A percentile compares a stretch with the other conserved stretches of the same genome.
Conservation (phyloP, 139 green algal genomes). For the Axilococcus clingmanii region DNA sequence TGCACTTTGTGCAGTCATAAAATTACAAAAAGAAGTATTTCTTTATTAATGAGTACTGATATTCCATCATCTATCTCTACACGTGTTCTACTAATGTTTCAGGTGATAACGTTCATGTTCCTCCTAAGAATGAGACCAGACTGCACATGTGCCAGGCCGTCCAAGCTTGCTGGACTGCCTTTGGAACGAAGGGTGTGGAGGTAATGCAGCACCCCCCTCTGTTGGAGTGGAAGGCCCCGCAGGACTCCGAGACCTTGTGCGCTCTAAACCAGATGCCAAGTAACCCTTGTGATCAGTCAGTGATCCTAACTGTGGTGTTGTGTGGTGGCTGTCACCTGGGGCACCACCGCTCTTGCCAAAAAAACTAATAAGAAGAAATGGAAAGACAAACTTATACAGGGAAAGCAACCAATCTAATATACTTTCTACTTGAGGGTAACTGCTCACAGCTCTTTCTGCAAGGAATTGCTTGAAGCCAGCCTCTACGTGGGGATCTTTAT, state of each 20-base stretch:
- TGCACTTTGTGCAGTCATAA: too few relatives aligned
- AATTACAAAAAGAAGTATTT: too few relatives aligned
- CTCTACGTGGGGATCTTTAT: slow-evolving; percentile 2
- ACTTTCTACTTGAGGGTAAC: slow-evolving; percentile 13
- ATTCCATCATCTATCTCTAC: too few relatives aligned
- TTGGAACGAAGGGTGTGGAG: too few relatives aligned
- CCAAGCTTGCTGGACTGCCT: too few relatives aligned
- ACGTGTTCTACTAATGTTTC: too few relatives aligned
- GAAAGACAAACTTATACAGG: slow-evolving; percentile 31
- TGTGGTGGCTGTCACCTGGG: too few relatives aligned
- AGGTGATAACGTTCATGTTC: too few relatives aligned
- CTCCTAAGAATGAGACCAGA: too few relatives aligned
- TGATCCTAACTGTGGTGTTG: background rate
- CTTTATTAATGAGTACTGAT: too few relatives aligned
- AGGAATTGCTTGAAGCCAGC: slow-evolving; percentile 12
- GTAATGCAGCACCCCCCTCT: too few relatives aligned
- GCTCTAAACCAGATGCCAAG: background rate
- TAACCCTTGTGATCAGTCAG: background rate
- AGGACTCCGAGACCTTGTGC: background rate
- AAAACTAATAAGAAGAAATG: slow-evolving; percentile 19
- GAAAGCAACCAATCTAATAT: slow-evolving; percentile 26
- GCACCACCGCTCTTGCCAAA: slow-evolving; percentile 1
- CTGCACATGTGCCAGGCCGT: too few relatives aligned
- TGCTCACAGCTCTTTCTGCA: slow-evolving; percentile 5
- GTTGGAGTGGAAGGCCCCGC: background rate